phyloP scores from a whole-genome alignment of 2,329 filamentous ascomycete species.

The Cladosporium sp. region DNA sequence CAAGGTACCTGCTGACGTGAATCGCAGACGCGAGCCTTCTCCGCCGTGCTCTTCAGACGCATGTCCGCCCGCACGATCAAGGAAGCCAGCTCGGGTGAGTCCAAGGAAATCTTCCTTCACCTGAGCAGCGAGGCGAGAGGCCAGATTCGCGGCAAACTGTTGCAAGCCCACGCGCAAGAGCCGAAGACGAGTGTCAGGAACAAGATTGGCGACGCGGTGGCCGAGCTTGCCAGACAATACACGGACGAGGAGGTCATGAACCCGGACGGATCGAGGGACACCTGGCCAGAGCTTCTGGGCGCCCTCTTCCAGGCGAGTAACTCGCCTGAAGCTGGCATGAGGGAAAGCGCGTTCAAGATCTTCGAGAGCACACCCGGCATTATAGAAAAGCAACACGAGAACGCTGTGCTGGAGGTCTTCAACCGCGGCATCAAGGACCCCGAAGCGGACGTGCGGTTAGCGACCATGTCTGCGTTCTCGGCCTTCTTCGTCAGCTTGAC shows the following conservation, averaged over 20 bases:
- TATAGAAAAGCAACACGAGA: conserved; percentile 92
- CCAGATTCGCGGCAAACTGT: conserved; percentile 75
- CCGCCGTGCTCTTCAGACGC: conserved; percentile 87
- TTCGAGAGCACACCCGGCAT: conserved; percentile 92
- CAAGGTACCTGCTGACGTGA: conserved; percentile 3
- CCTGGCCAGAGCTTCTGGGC: conserved; percentile 83
- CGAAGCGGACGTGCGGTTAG: conserved; percentile 77
- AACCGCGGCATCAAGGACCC: conserved; percentile 87
- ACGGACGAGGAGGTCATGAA: conserved; percentile 57
- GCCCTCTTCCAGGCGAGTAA: conserved; percentile 87
- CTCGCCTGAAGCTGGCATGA: conserved; percentile 71
- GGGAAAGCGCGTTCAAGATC: conserved; percentile 89
- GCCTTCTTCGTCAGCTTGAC: conserved; percentile 87
- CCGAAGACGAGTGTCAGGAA: conserved; percentile 70
- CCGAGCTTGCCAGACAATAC: conserved; percentile 91
- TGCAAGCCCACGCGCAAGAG: conserved; percentile 70
- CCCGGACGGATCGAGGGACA: conserved; percentile 38
- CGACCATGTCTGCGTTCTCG: conserved; percentile 94
- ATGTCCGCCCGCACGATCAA: conserved; percentile 88
- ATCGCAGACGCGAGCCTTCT: conserved; percentile 76
- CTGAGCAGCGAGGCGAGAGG: conserved; percentile 66
- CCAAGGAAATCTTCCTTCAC: conserved; percentile 78
- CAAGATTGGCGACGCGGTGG: conserved; percentile 96
- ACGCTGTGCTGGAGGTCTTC: conserved; percentile 82
- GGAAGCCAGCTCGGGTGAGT: conserved; percentile 58